Base-by-base conservation (phyloP, 2,329 filamentous ascomycete genomes). In the Diaporthe velutina region DNA sequence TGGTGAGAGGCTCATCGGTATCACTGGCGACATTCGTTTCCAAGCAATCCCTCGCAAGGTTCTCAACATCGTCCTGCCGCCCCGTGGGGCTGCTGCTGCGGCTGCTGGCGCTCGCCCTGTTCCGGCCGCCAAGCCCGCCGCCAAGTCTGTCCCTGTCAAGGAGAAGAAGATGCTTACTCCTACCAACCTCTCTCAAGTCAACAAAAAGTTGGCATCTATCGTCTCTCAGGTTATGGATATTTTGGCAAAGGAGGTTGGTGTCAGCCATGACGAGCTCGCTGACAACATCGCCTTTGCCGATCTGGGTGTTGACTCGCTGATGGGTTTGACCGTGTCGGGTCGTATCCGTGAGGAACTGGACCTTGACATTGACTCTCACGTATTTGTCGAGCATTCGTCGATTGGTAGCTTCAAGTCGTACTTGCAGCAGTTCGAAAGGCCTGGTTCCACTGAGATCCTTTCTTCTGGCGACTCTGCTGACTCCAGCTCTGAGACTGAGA, bases 31-130 rank as follows among this genome's bases (percentile, higher is more conserved):
- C 67, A 87, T 93, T 78, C 91, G 91, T 83, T 93, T 94, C 85
- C 89, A 91, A 81, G 87, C 90, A 78, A 92, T 93, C 71, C 91
- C 92, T 48, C 91, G 92, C 79, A 89, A 90, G 78, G 86, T 92
- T 33, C 86, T 94, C 75, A 92, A 93, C 84, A 88, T 91, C 78
- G 89, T 94, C 81, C 84, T 94, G 76, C 92, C 92, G 72, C 91
- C 91, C 2, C 85, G 87, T 38, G 89, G 89, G 61, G 82, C 83
- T 30, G 82, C 84, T 54, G 80, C 82, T 42, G 82, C 84, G 55
- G 80, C 82, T 42, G 79, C 81, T 4, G 78, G 82, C 13, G 74
- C 82, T 19, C 76, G 78, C 17, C 82, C 82, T 78, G 77, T 79
- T 28, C 76, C 80, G 0, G 74, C 82, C 38, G 77, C 81, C 60